phyloP scores from a whole-genome alignment of 305 asterid species.

The Petunia hybrid region DNA sequence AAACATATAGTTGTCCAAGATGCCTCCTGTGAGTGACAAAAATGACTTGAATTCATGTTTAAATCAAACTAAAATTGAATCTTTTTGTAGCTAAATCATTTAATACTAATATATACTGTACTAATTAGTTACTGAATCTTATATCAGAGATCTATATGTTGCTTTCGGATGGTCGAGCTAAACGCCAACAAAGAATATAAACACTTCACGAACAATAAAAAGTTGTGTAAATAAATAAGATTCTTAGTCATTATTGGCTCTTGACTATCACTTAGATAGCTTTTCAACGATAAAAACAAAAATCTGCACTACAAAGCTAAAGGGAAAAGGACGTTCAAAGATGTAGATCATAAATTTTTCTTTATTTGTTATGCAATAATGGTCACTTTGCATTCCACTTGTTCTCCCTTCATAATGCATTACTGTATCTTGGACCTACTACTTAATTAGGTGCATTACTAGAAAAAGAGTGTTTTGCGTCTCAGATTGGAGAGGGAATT shows the following conservation, averaged over 20 bases:
- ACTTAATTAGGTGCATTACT: no score
- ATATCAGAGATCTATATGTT: neutral
- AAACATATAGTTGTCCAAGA: neutral
- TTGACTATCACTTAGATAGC: neutral
- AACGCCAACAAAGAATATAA: neutral
- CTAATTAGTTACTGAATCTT: no score
- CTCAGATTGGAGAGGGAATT: no score
- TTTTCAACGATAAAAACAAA: neutral
- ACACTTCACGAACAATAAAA: neutral
- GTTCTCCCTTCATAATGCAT: neutral
- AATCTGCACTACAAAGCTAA: neutral
- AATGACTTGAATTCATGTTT: neutral
- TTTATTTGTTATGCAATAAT: neutral
- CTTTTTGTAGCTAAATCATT: neutral
- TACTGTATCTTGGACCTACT: neutral
- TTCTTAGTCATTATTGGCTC: slow-evolving; percentile 17
- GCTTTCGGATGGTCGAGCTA: neutral
- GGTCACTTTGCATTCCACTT: neutral
- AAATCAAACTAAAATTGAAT: neutral
- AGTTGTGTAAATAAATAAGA: neutral
- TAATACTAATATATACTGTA: neutral
- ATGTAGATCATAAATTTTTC: neutral
- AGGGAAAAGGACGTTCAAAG: neutral
- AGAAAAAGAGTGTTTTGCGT: no score
- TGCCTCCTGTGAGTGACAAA: neutral